These are phyloP conservation scores for Microthlaspi erraticum DNA, from an alignment of 345 rosid genomes.

Conservation along the genomic window DNA sequence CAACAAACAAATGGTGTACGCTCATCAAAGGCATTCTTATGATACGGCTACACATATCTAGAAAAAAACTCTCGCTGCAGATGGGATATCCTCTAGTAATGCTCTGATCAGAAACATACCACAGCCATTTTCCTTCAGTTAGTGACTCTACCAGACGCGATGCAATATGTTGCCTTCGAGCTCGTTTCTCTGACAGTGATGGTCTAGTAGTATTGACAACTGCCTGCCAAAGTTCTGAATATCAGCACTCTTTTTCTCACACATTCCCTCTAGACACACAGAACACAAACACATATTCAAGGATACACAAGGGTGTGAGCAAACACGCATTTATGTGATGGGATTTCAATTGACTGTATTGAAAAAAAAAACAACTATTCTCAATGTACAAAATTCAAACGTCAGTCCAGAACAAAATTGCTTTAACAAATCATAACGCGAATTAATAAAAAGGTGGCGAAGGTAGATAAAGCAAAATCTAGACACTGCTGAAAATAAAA, in stretches of 20 bases:
- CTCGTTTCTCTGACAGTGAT: conserved; percentile 62
- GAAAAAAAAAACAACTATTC: background rate
- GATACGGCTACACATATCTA: conserved; percentile 25
- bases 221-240: conserved; percentile 52
- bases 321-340: conserved; percentile 25
- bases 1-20: conserved; percentile 26
- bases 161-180: conserved; percentile 64
- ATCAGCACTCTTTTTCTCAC: conserved; percentile 31
- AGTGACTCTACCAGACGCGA: conserved; percentile 74
- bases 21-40: conserved; percentile 29
- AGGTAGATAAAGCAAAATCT: conserved; percentile 25
- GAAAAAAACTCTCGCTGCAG: conserved; percentile 15
- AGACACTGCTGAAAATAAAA: conserved; percentile 30
- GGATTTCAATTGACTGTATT: conserved; percentile 18
- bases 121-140: conserved; percentile 82
- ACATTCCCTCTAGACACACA: conserved; percentile 22
- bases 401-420: conserved; percentile 8
- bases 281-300: conserved; percentile 26
- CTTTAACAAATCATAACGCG: conserved; percentile 18
- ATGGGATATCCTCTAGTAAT: conserved; percentile 17
- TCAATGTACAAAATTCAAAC: conserved; percentile 21
- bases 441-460: conserved; percentile 8
- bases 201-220: conserved; percentile 56
- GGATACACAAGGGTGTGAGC: conserved; percentile 18
- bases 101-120: conserved; percentile 55